Evolutionary conservation across 176 grass and related monocot species (phyloP).

Genomic region (Zea luxurians): DNA sequence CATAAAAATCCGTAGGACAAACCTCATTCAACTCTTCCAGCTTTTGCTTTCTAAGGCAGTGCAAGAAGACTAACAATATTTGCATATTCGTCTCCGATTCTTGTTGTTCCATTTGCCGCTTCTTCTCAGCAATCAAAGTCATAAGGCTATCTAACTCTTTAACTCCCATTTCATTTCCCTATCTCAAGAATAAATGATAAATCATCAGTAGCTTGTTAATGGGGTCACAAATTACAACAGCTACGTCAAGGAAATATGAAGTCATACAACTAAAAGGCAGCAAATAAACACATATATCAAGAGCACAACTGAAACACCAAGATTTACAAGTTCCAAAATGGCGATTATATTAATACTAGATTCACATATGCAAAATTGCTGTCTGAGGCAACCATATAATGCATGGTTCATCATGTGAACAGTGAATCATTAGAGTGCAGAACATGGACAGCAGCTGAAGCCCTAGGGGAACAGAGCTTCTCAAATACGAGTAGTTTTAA

Average conservation of each 20-base stretch:
- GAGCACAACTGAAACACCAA: background rate
- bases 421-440: background rate
- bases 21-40: slow-evolving; percentile 97
- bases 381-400: background rate
- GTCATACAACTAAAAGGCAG: background rate
- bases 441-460: background rate
- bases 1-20: slow-evolving; percentile 24
- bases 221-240: background rate
- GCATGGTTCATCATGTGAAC: slow-evolving; percentile 26
- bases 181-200: slow-evolving; percentile 19
- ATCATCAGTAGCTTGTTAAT: background rate
- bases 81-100: slow-evolving; percentile 99
- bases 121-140: slow-evolving; percentile 86
- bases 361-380: background rate
- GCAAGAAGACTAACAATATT: slow-evolving; percentile 93
- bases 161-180: slow-evolving; percentile 87
- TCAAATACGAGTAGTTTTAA: background rate
- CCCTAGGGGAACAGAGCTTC: background rate
- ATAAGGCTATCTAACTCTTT: slow-evolving; percentile 88
- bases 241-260: background rate
- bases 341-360: background rate
- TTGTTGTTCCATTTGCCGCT: slow-evolving; percentile 94
- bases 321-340: background rate
- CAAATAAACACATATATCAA: slow-evolving; percentile 9
- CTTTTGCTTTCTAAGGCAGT: slow-evolving; percentile 97